Conservation (phyloP, 2,329 filamentous ascomycete genomes). For the Gnomoniopsis sp. region DNA sequence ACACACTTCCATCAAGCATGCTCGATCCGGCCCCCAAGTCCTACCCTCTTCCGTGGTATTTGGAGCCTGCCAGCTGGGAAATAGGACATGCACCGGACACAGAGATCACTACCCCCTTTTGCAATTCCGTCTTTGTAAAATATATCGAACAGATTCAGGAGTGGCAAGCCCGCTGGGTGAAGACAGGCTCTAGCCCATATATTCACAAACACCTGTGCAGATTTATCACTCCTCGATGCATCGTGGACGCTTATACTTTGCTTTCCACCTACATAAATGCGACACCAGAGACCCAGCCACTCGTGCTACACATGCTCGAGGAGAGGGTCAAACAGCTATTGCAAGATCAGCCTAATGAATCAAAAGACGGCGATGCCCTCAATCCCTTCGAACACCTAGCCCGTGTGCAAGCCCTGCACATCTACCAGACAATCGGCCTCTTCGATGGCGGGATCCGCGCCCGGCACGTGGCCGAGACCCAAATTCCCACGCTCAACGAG, state of each 20-base stretch:
- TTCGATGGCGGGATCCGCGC: constrained; percentile 48
- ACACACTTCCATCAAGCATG: not conserved
- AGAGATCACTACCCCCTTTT: not conserved
- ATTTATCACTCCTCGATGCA: constrained; percentile 22
- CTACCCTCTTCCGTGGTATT: constrained; percentile 1
- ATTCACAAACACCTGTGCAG: constrained; percentile 29
- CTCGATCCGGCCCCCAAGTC: not conserved
- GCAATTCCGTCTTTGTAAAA: constrained; percentile 10
- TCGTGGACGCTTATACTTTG: constrained; percentile 29
- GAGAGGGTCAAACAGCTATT: constrained; percentile 14
- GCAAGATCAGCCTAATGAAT: not conserved
- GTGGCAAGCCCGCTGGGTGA: constrained; percentile 28
- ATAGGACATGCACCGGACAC: constrained; percentile 8
- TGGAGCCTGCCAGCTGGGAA: constrained; percentile 16
- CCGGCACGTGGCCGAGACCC: constrained; percentile 34
- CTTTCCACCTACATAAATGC: constrained; percentile 21
- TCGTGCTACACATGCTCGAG: constrained; percentile 17
- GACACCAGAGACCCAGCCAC: constrained; percentile 15
- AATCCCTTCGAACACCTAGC: constrained; percentile 31
- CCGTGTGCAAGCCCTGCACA: constrained; percentile 43
- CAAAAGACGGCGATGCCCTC: not conserved
- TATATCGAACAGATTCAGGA: constrained; percentile 16
- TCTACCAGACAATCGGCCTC: constrained; percentile 48
- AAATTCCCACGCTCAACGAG: constrained; percentile 4
- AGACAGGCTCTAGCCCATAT: constrained; percentile 27